Base-by-base conservation (phyloP, 768 basidiomycete species). In the Leccinum boreale region DNA sequence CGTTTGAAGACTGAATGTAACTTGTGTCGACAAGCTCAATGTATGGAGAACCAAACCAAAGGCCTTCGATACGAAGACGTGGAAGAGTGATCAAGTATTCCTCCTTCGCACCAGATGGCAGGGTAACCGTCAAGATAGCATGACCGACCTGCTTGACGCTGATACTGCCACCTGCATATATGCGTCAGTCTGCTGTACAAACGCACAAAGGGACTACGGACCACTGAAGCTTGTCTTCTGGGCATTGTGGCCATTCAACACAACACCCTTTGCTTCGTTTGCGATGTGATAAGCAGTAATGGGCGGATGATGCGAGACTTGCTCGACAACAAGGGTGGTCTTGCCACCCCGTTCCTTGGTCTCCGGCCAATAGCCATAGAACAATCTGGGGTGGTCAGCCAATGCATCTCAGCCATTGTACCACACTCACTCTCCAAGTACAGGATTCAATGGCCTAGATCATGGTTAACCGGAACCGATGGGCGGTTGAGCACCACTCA, bases 101-200 rank as follows among this genome's bases (percentile, higher is more conserved):
- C 72, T 89, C 87, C 59, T 74, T 74, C 47, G 75, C 76, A 3
- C 85, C 86, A 6, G 76, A 73, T 3, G 85, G 78, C 14, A 85
- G 73, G 33, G 79, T 74, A 51, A 95, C 81, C 4, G 85, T 89
- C 29, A 99, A 78, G 26, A 89, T 75, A 1, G 94, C 96, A 67
- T 98, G 96, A 1, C 96, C 96, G 63, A 96, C 89, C 73, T 99
- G 96, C 74, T 91, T 94, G 53, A 99, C 96, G 73, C 85, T 86
- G 62, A 90, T 87, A 51, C 84, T 83, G 19, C 87, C 87, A 59
- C 78, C 85, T 86, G 66, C 47, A 29, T 21, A 42, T 29, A 39
- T 17, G 52, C 15, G 26, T 63, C 29, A 64, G 50, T 46, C 17
- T 50, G 24, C 36, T 19, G 56, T 19, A 36, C 15, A 45, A 47